Base-by-base conservation (phyloP, 1,139 yeast genomes). In the Hemisphaericaspora lyxosophila region DNA sequence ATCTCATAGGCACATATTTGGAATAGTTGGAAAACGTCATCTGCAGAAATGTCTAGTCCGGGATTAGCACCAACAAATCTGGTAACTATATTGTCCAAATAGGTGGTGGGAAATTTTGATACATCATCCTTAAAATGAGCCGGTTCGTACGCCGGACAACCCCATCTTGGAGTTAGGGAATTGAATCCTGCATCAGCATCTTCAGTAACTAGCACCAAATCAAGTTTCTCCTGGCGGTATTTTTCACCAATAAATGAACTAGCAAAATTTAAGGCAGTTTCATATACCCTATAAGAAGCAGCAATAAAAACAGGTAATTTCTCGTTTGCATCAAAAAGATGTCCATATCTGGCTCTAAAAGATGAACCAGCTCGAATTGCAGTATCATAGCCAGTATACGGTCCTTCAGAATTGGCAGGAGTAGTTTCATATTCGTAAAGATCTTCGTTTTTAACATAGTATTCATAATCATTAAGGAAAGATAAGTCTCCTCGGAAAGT, bases 1-100 rank as follows among this genome's bases (percentile, higher is more conserved):
- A 78, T 56, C 50, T 78, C 85, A 53, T 63, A 80, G 2, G 78
- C 80, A 57, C 82, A 78, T 59, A 73, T 59, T 34, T 59, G 56
- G 46, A 71, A 60, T 45, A 76, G 48, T 34, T 57, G 50, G 32
- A 53, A 52, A 31, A 78, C 65, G 47, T 81, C 83, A 8, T 46
- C 37, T 5, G 57, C 47, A 5, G 71, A 64, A 35, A 67, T 45
- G 29, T 60, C 54, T 31, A 62, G 51, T 3, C 70, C 78, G 1
- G 77, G 73, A 35, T 77, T 62, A 23, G 61, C 59, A 36, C 54
- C 55, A 36, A 59, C 62, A 35, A 74, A 53, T 31, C 82, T 59
- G n/a, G 54, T 51, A 4, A 67, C 58, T 9, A 78, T 75, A 29
- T 55, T 60, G 6, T 52, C 52, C 20, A 70, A 57, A 47, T 71